Evolutionary conservation across 176 grass and related monocot species (phyloP).

Genomic region (Lolium multiflorum): DNA sequence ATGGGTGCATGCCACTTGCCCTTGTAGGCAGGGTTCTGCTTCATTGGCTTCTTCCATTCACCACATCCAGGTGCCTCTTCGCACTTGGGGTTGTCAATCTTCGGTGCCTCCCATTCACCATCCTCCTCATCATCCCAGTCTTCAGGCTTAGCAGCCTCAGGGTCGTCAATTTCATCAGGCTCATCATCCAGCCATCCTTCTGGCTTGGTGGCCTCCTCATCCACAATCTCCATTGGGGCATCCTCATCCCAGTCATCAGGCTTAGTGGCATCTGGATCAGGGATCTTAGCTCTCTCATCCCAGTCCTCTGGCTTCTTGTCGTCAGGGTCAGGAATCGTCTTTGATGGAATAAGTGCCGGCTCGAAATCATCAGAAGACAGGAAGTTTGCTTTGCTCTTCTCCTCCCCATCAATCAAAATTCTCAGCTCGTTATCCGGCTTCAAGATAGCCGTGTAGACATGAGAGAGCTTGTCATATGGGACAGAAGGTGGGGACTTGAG

Average conservation of each 20-base stretch:
- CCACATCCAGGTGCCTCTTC: slow-evolving; percentile 92
- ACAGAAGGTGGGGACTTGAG: slow-evolving; percentile 92
- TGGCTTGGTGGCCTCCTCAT: slow-evolving; percentile 87
- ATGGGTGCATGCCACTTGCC: slow-evolving; percentile 94
- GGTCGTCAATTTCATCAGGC: slow-evolving; percentile 93
- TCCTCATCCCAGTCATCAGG: slow-evolving; percentile 98
- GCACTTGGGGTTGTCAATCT: slow-evolving; percentile 95
- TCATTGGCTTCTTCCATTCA: slow-evolving; percentile 97
- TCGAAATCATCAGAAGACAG: slow-evolving; percentile 90
- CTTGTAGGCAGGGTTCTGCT: slow-evolving; percentile 91
- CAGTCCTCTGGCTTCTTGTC: slow-evolving; percentile 99
- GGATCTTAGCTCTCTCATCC: slow-evolving; percentile 93
- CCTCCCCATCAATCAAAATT: slow-evolving; percentile 91
- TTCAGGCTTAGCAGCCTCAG: slow-evolving; percentile 85
- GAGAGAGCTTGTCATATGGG: slow-evolving; percentile 88
- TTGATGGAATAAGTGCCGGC: slow-evolving; percentile 80
- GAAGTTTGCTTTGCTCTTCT: slow-evolving; percentile 85
- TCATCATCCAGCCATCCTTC: slow-evolving; percentile 98
- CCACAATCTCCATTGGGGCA: slow-evolving; percentile 90
- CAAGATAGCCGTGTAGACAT: slow-evolving; percentile 94
- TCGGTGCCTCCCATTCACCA: slow-evolving; percentile 92
- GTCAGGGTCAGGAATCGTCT: slow-evolving; percentile 95
- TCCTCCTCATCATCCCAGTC: slow-evolving; percentile 99
- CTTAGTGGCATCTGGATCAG: slow-evolving; percentile 78
- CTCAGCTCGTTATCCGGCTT: slow-evolving; percentile 86